phyloP scores from a whole-genome alignment of 441 rosid species.

The Croton setiger region DNA sequence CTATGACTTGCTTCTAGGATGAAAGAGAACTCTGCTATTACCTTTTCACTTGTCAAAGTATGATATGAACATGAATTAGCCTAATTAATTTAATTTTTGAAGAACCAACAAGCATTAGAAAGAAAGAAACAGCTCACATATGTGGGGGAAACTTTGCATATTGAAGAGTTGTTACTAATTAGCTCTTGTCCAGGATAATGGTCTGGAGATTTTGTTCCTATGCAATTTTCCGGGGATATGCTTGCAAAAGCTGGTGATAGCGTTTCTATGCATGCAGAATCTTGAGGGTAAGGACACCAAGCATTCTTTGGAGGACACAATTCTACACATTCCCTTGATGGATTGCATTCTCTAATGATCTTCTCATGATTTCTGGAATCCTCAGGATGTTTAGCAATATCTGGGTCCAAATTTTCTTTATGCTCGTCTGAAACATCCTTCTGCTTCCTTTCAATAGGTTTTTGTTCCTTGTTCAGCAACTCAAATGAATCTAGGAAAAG shows the following conservation, averaged over 20 bases:
- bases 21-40: not conserved
- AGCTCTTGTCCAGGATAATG: constrained; percentile 12
- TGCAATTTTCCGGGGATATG: constrained; percentile 8
- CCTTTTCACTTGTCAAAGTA: not conserved
- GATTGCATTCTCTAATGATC: constrained; percentile 3
- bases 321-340: constrained; percentile 12
- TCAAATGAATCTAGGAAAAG: constrained; percentile 27
- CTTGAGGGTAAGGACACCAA: constrained; percentile 4
- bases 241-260: not conserved
- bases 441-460: constrained; percentile 24
- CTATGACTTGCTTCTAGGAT: not conserved
- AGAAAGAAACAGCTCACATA: not conserved
- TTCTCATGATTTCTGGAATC: constrained; percentile 15
- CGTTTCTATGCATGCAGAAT: constrained; percentile 10
- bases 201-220: constrained; percentile 13
- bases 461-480: constrained; percentile 27
- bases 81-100: not conserved
- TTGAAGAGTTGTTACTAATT: not conserved
- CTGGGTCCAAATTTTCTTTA: constrained; percentile 25
- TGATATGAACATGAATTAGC: not conserved
- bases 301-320: constrained; percentile 12
- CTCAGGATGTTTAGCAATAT: constrained; percentile 2
- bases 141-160: not conserved
- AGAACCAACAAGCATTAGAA: not conserved
- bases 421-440: constrained; percentile 17